A percentile compares a stretch with the other conserved stretches of the same genome.
phyloP scores from a whole-genome alignment of 345 rosid species.

The Gossypium bickii region DNA sequence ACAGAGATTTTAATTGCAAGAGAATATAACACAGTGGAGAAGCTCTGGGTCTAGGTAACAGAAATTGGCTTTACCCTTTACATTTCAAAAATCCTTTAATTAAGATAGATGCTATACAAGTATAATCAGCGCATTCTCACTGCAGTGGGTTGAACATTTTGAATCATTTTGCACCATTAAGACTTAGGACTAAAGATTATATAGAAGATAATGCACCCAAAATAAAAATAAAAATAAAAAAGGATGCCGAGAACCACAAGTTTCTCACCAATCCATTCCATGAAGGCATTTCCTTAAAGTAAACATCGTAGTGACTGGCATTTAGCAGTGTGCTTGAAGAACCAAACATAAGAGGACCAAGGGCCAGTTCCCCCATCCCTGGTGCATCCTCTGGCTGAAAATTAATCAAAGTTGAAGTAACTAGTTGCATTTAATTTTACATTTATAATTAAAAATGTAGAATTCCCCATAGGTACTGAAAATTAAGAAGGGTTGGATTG shows the following conservation, averaged over 20 bases:
- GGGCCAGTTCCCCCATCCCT: conserved; percentile 89
- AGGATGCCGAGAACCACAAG: background rate
- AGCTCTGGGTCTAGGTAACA: background rate
- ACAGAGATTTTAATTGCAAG: background rate
- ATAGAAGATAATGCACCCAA: background rate
- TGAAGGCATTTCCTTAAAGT: conserved; percentile 77
- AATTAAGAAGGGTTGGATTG: background rate
- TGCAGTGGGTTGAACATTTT: background rate
- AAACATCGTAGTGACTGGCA: conserved; percentile 68
- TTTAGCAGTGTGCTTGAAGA: conserved; percentile 74
- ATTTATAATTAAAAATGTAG: background rate
- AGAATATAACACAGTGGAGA: background rate
- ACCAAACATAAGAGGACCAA: conserved; percentile 77
- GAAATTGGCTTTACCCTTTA: background rate
- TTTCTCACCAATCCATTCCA: conserved; percentile 60
- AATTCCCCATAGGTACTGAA: background rate
- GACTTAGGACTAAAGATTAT: background rate
- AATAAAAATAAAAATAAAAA: background rate
- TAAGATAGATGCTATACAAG: background rate
- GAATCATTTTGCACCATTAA: background rate
- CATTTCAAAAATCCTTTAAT: background rate
- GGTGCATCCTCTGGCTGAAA: conserved; percentile 54
- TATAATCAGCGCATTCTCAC: background rate
- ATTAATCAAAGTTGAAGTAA: conserved; percentile 17
- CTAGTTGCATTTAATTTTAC: background rate